Evolutionary conservation across 305 asterid genomes (phyloP), one percentile per base, ranked within the genome.

Genomic region (Fraxinus baroniana): DNA sequence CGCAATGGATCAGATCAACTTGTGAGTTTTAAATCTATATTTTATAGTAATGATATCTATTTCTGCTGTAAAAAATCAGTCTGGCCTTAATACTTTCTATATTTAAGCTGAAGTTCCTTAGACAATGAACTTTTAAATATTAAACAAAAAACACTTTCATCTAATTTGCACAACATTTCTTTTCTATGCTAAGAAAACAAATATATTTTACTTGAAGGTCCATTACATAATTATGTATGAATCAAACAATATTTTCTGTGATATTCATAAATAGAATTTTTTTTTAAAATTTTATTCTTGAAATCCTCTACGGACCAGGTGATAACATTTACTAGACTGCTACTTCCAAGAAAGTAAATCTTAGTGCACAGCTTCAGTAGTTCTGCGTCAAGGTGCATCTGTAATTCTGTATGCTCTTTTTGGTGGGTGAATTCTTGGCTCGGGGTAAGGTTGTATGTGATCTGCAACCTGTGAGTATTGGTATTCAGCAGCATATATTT

Each of bases 1-100:
- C 33, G 98, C 95, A 85, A 94, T 95, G 94, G 98, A 94, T 89
- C 98, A 93, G 89, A 94, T 92, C 84, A 91, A 92, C 78, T 84
- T 79, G 99, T 97, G 88, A 91, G 99, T 89, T 84, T 74, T 83
- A 76, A 55, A 78, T 84, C 84, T 79, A 7, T 20, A 46, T 57
- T 81, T 57, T 81, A 15, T 32, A 18, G 79, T 66, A 8, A 52
- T 15, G 66, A 41, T 68, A 73, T 81, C 80, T 77, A 36, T 73
- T 75, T 33, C 46, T 36, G 83, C 77, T 35, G 46, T 35, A 72
- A 72, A 72, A 35, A 24, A 72, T 32, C 46, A 72, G 28, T 32
- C 49, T 72, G 28, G 17, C 49, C 77, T 35, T 72, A 49, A 72
- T 71, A 1, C 76, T 71, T 71, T 33, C 76, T 18, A n/a, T 33